Evolutionary conservation across 176 grass and related monocot species (phyloP).

Genomic region (Puya raimondii): DNA sequence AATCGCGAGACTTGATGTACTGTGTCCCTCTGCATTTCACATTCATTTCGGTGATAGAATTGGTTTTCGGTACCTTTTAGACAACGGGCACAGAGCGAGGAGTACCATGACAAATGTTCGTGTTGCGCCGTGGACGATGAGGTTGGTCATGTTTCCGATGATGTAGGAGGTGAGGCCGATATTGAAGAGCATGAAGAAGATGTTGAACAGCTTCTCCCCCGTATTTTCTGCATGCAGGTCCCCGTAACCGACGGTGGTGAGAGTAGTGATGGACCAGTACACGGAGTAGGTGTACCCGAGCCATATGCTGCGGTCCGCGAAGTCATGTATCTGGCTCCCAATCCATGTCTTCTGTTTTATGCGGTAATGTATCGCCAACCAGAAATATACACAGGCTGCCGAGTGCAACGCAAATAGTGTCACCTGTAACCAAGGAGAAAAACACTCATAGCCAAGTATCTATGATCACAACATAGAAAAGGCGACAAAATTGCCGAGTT

Average conservation of each 20-base stretch:
- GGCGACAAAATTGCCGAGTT: no score
- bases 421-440: slow-evolving; percentile 14
- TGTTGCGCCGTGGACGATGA: slow-evolving; percentile 48
- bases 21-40: slow-evolving; percentile 26
- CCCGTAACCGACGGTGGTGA: slow-evolving; percentile 54
- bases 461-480: no score
- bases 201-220: slow-evolving; percentile 41
- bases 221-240: slow-evolving; percentile 51
- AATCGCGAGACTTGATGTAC: slow-evolving; percentile 17
- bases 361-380: slow-evolving; percentile 35
- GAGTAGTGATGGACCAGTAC: slow-evolving; percentile 64
- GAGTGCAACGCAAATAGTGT: slow-evolving; percentile 44
- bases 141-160: slow-evolving; percentile 73
- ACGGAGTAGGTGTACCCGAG: slow-evolving; percentile 34
- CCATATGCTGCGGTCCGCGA: slow-evolving; percentile 41
- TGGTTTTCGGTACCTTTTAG: background rate
- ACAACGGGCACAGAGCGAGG: background rate
- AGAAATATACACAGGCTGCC: slow-evolving; percentile 36
- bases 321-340: slow-evolving; percentile 22
- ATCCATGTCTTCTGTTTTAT: slow-evolving; percentile 37
- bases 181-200: slow-evolving; percentile 63
- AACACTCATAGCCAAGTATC: background rate
- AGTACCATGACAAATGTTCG: slow-evolving; percentile 31
- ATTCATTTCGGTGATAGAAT: background rate
- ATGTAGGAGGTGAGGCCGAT: slow-evolving; percentile 52